Evolutionary conservation across 2,329 filamentous ascomycete genomes (phyloP).

Genomic region (Alternaria sp.): DNA sequence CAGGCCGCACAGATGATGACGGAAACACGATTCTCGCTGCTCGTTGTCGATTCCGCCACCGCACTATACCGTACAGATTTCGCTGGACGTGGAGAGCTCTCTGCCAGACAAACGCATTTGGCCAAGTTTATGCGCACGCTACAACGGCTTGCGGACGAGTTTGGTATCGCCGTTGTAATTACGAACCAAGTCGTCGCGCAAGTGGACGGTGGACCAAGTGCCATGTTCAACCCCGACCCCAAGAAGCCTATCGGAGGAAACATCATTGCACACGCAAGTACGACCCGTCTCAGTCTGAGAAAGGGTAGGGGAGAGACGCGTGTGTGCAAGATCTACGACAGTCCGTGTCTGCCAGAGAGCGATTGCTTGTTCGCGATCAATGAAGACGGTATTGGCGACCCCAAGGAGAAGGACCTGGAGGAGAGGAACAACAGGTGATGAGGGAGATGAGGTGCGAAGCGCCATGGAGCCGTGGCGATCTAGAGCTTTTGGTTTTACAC

Average conservation of each 20-base stretch:
- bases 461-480: constrained; percentile 3
- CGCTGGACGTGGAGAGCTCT: constrained; percentile 92
- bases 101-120: constrained; percentile 86
- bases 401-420: constrained; percentile 92
- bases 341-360: constrained; percentile 92
- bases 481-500: constrained; percentile 7
- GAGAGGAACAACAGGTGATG: constrained; percentile 56
- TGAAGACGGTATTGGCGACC: constrained; percentile 95
- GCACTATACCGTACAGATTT: constrained; percentile 97
- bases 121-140: constrained; percentile 88
- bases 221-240: constrained; percentile 99
- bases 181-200: constrained; percentile 99
- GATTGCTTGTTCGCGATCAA: constrained; percentile 97
- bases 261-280: constrained; percentile 97
- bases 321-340: constrained; percentile 99
- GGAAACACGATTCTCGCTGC: constrained; percentile 93
- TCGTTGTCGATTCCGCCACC: constrained; percentile 95
- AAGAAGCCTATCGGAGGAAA: constrained; percentile 99
- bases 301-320: constrained; percentile 94
- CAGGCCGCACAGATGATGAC: constrained; percentile 99
- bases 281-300: constrained; percentile 90
- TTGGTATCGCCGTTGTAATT: constrained; percentile 97
- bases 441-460: background rate
- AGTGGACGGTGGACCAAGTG: constrained; percentile 91
- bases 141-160: constrained; percentile 77